Evolutionary conservation across 768 basidiomycete genomes (phyloP), one percentile per base, ranked within the genome.

Genomic region (Antrodiella citrinella): DNA sequence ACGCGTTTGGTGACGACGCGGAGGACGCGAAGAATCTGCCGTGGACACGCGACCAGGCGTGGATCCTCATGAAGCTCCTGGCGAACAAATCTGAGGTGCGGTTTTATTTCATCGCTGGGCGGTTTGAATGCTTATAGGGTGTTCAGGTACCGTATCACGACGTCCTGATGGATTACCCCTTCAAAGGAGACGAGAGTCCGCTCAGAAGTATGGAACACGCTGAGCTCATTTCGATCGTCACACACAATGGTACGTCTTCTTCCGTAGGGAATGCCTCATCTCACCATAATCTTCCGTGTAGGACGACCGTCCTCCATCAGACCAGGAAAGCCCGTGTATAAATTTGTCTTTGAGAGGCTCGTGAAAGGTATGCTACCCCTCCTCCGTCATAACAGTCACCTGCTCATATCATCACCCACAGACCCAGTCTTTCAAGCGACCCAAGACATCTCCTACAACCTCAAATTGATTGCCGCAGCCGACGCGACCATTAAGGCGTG

Each of bases 321-420:
- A 42, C 91, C 96, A 1, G 96, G 96, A 23, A 93, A 86, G 65
- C 96, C 96, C 0, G 82, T 98, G 0, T 86, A 88, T 61, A 77
- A 78, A 67, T 86, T 80, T 59, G 91, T 90, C 3, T 99, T 96
- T 63, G 76, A 89, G 57, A 75, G 80, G 39, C 74, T 97, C 2
- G 85, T 86, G 0, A 71, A 83, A 43, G 93, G 91, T 88, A 57
- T 41, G 74, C 59, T 40, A n/a, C n/a, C 20, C 11, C 12, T 48
- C 19, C 42, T 20, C 4, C 38, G 24, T 22, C 40, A 23, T 13
- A 43, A n/a, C 39, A 25, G 26, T 47, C 15, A 52, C 47, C 12
- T n/a, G 51, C 44, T 25, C 52, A 21, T 49, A 49, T 38, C 30
- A 35, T n/a, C n/a, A n/a, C n/a, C 44, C 41, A 19, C 51, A 88